Base-by-base conservation (phyloP, 73 alveolate species). In the Blepharisma japonicum region DNA sequence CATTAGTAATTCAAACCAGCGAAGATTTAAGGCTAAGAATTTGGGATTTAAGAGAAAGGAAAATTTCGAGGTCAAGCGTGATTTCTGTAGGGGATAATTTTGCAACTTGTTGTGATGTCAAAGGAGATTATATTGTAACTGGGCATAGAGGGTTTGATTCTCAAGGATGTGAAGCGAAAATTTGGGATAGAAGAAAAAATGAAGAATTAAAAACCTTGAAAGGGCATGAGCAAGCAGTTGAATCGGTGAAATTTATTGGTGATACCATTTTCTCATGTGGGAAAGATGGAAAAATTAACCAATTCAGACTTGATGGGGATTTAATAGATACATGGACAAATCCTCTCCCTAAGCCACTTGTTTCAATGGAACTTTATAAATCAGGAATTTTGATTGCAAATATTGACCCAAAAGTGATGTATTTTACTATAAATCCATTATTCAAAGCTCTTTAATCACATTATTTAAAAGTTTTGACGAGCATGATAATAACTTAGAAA, bases 141-240 rank as follows among this genome's bases (percentile, higher is more conserved):
- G 95, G 95, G 11, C 95, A 88, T 81, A 21, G 86, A 88, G 95
- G 95, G 56, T 88, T 83, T 68, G 83, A 83, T 71, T 42, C 77
- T 4, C 42, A 55, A 7, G 95, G 95, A 1, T 71, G 87, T 4
- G 87, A 84, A 32, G 87, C 83, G 0, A 88, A 88, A 47, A 55
- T 88, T 5, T 88, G 84, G 88, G 95, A 88, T 74, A n/a, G 83
- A 50, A 83, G 95, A 56, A 51, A 39, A 46, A 42, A 83, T 23
- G 38, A 68, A 21, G 66, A 55, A 46, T 86, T 80, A 7, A 8
- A 6, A 7, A 55, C 21, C 6, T 9, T 49, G 46, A 78, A 82
- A 25, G 23, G 18, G 6, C 74, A 61, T 5, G 39, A 14, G 48
- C 74, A 61, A 61, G 14, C 49, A 14, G 74, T 61, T 61, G 74